A percentile compares a stretch with the other conserved stretches of the same genome.
Conservation (phyloP, 345 rosid species). For the Eucalyptus marginata region DNA sequence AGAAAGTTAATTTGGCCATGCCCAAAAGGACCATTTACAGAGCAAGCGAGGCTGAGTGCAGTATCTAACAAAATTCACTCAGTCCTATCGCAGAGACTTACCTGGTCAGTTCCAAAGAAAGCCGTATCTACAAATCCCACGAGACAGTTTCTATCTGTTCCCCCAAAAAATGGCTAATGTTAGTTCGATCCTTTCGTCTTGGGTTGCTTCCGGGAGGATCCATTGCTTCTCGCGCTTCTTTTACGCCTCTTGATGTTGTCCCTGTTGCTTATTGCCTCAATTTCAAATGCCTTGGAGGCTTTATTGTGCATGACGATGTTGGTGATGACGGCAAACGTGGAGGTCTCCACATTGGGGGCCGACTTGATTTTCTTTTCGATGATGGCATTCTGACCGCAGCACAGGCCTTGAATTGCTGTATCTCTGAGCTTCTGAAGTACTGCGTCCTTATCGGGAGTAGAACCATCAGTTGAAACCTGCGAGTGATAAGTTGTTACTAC, state of each 20-base stretch:
- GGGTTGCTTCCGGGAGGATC: not conserved
- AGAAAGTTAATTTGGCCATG: not conserved
- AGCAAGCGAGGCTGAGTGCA: constrained; percentile 30
- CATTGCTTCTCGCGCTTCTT: constrained; percentile 10
- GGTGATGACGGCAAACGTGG: constrained; percentile 53
- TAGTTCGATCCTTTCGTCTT: not conserved
- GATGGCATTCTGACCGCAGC: constrained; percentile 43
- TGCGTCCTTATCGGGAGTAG: constrained; percentile 31
- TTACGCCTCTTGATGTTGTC: constrained; percentile 34
- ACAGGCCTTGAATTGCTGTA: constrained; percentile 30
- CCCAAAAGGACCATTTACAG: not conserved
- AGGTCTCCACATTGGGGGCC: constrained; percentile 43
- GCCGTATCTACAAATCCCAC: not conserved
- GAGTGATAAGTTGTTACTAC: not conserved
- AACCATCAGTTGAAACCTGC: constrained; percentile 35
- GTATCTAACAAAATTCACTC: constrained; percentile 50
- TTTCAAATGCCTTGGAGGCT: constrained; percentile 16
- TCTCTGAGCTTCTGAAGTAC: constrained; percentile 38
- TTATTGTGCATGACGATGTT: constrained; percentile 17
- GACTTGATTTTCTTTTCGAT: constrained; percentile 16
- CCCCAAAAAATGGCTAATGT: not conserved
- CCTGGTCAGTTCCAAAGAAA: not conserved
- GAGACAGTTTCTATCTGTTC: not conserved
- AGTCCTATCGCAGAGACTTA: constrained; percentile 1
- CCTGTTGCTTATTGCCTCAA: constrained; percentile 21